Evolutionary conservation across 2,329 filamentous ascomycete genomes (phyloP).

Genomic region (Diplodia scrobiculata): DNA sequence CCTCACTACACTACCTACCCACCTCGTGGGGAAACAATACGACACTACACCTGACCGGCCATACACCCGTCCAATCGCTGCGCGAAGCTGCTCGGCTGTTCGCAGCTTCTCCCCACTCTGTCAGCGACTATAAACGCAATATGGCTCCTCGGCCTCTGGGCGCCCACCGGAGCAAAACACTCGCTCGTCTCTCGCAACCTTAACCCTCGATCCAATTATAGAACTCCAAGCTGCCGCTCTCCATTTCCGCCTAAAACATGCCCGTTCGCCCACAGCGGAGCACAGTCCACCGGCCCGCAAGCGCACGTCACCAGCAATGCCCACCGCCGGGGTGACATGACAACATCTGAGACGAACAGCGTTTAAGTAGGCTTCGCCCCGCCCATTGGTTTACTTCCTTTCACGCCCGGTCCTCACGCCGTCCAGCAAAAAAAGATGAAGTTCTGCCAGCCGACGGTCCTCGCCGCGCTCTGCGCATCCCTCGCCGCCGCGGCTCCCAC

Average conservation of each 20-base stretch:
- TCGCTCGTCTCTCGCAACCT: conserved; percentile 4
- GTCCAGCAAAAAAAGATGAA: neutral
- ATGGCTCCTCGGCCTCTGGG: neutral
- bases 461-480: conserved; percentile 8
- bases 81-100: neutral
- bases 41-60: conserved; percentile 1
- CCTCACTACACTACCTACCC: conserved; percentile 3
- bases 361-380: neutral
- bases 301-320: conserved; percentile 2
- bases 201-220: conserved; percentile 5
- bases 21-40: neutral
- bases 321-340: neutral
- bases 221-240: conserved; percentile 4
- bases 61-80: conserved; percentile 9
- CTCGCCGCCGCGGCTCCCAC: conserved; percentile 1
- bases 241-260: conserved; percentile 19
- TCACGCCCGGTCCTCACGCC: neutral
- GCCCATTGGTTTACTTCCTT: neutral
- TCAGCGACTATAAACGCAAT: neutral
- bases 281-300: neutral
- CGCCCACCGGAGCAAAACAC: conserved; percentile 14
- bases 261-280: conserved; percentile 1
- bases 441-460: neutral
- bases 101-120: neutral
- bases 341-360: neutral